phyloP scores from a whole-genome alignment of 257 asterid species.

The Solanum tarijense region DNA sequence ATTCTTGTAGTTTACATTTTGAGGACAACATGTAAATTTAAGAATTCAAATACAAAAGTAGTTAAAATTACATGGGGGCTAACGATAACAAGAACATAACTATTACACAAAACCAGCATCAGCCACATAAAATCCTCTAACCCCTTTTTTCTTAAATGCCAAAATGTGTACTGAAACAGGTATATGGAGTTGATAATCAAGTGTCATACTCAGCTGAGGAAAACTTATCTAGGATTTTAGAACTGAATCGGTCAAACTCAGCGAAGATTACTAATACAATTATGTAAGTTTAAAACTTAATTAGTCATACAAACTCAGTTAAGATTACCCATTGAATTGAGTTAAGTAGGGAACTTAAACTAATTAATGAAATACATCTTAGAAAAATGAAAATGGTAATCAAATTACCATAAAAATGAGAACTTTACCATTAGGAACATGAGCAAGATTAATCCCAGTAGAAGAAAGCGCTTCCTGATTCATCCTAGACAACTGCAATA shows the following conservation, averaged over 20 bases:
- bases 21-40: background rate
- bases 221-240: background rate
- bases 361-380: background rate
- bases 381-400: background rate
- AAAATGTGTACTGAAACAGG: background rate
- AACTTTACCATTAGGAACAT: conserved; percentile 64
- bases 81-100: background rate
- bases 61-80: background rate
- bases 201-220: background rate
- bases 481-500: conserved; percentile 63
- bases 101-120: background rate
- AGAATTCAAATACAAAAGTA: background rate
- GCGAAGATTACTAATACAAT: background rate
- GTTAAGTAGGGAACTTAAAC: background rate
- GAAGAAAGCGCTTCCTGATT: conserved; percentile 81
- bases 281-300: background rate
- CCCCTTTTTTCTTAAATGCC: background rate
- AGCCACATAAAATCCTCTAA: background rate
- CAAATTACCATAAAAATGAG: background rate
- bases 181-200: background rate
- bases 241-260: background rate
- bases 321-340: background rate
- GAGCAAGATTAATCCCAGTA: conserved; percentile 70
- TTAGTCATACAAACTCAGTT: background rate
- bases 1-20: background rate